phyloP scores from a whole-genome alignment of 176 grass and related monocot genomes.

The Cenchrus fungigraminus region DNA sequence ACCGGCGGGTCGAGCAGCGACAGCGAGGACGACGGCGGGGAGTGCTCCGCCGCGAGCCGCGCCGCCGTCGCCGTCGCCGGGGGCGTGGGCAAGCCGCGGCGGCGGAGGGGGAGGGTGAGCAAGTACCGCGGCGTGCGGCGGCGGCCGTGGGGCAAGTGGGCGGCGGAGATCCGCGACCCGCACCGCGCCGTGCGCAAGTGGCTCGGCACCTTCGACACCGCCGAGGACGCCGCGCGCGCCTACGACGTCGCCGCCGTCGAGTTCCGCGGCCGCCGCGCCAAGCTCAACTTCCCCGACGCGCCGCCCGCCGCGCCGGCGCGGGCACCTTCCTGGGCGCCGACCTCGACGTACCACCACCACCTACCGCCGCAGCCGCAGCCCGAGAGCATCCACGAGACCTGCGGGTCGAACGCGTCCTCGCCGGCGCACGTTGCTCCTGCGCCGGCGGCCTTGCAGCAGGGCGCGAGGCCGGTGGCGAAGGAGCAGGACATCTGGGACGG shows the following conservation, averaged over 20 bases:
- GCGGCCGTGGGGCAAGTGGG: slow-evolving; percentile 84
- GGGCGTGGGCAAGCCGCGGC: slow-evolving; percentile 42
- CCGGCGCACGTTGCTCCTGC: slow-evolving; percentile 10
- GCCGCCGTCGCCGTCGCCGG: not conserved
- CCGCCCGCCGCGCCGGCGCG: not conserved
- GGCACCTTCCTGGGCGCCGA: not conserved
- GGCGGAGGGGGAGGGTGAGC: slow-evolving; percentile 34
- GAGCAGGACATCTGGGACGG: slow-evolving; percentile 69
- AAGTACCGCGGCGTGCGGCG: slow-evolving; percentile 72
- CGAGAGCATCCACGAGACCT: slow-evolving; percentile 11
- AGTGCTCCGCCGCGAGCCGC: not conserved
- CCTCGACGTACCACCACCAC: not conserved
- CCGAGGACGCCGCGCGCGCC: slow-evolving; percentile 72
- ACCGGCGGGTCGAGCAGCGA: slow-evolving; percentile 36
- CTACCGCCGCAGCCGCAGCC: not conserved
- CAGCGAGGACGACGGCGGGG: slow-evolving; percentile 20
- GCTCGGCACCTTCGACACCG: slow-evolving; percentile 90
- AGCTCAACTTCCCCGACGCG: slow-evolving; percentile 68
- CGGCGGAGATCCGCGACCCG: slow-evolving; percentile 89
- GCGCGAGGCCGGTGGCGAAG: not conserved
- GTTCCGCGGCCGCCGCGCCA: slow-evolving; percentile 63
- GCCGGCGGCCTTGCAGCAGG: not conserved
- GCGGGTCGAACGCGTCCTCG: slow-evolving; percentile 30
- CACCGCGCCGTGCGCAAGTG: slow-evolving; percentile 74
- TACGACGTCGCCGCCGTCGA: slow-evolving; percentile 77